A percentile compares a stretch with the other conserved stretches of the same genome.
Conservation (phyloP, 2,329 filamentous ascomycete species). For the Colletotrichum eremochloae region DNA sequence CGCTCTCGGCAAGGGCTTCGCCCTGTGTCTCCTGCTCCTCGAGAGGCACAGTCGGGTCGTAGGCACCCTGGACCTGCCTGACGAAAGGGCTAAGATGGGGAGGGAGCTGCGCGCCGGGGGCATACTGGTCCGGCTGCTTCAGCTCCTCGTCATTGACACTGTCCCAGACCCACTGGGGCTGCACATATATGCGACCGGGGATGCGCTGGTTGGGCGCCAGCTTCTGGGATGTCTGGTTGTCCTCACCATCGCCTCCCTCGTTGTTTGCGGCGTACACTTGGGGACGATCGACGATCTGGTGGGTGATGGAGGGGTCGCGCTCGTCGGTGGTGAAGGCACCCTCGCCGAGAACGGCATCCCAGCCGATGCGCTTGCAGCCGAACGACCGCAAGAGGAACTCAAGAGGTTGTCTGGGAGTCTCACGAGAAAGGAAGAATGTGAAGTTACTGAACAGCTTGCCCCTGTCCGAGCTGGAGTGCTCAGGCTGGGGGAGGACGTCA, state of each 20-base stretch:
- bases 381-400: constrained; percentile 96
- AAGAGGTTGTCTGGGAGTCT: constrained; percentile 89
- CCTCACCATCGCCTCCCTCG: constrained; percentile 57
- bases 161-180: constrained; percentile 99
- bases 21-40: constrained; percentile 90
- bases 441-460: constrained; percentile 87
- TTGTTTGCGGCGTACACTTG: constrained; percentile 69
- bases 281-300: constrained; percentile 95
- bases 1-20: constrained; percentile 81
- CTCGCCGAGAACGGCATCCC: constrained; percentile 91
- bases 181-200: constrained; percentile 91
- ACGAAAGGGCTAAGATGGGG: constrained; percentile 98
- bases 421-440: constrained; percentile 93
- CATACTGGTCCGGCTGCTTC: constrained; percentile 88
- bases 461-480: constrained; percentile 73
- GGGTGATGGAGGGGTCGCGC: constrained; percentile 88
- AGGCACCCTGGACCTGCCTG: constrained; percentile 85
- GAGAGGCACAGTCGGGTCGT: constrained; percentile 89
- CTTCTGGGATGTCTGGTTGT: constrained; percentile 73
- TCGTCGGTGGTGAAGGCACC: constrained; percentile 94
- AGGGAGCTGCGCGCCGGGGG: constrained; percentile 88
- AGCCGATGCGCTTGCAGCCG: constrained; percentile 95
- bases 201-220: constrained; percentile 77
- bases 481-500: constrained; percentile 87
- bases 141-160: constrained; percentile 93